A percentile compares a stretch with the other conserved stretches of the same genome.
phyloP scores from a whole-genome alignment of 2,329 filamentous ascomycete species.

The Thermochaetoides dissita region DNA sequence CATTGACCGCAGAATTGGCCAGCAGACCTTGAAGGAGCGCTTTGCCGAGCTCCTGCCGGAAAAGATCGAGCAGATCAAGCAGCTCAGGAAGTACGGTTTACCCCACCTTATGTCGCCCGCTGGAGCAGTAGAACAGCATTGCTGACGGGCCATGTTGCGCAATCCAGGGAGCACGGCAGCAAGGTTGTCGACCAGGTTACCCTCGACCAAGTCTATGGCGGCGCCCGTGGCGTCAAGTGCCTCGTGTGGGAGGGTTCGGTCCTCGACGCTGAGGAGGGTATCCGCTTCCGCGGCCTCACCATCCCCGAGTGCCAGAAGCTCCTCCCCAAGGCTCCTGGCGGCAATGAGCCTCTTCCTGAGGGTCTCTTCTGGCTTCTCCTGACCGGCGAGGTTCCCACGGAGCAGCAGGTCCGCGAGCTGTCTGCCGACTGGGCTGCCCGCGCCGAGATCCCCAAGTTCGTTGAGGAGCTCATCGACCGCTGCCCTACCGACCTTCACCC shows the following conservation, averaged over 20 bases:
- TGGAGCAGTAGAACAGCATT: background rate
- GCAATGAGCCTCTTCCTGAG: slow-evolving; percentile 93
- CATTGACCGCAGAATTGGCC: slow-evolving; percentile 13
- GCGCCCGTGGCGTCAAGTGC: slow-evolving; percentile 96
- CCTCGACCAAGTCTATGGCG: slow-evolving; percentile 97
- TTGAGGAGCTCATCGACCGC: slow-evolving; percentile 99
- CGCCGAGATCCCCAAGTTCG: slow-evolving; percentile 91
- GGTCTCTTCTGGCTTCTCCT: slow-evolving; percentile 99
- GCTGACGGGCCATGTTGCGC: slow-evolving; percentile 14
- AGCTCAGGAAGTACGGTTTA: slow-evolving; percentile 71
- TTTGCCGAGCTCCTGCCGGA: slow-evolving; percentile 91
- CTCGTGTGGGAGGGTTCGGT: slow-evolving; percentile 99
- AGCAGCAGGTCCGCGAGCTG: slow-evolving; percentile 96
- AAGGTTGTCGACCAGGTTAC: slow-evolving; percentile 97
- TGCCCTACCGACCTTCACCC: slow-evolving; percentile 98
- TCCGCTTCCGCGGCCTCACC: slow-evolving; percentile 97
- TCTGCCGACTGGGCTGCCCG: slow-evolving; percentile 98
- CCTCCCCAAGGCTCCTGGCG: slow-evolving; percentile 91
- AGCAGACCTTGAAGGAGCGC: slow-evolving; percentile 88
- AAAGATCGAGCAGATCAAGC: slow-evolving; percentile 99
- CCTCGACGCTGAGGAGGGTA: slow-evolving; percentile 96
- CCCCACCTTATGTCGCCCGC: slow-evolving; percentile 5
- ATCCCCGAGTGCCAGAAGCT: slow-evolving; percentile 98
- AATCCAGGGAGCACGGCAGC: slow-evolving; percentile 70
- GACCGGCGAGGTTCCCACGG: slow-evolving; percentile 91